phyloP scores from a whole-genome alignment of 148 eudicot genomes.

The Chenopodium berlandieri region DNA sequence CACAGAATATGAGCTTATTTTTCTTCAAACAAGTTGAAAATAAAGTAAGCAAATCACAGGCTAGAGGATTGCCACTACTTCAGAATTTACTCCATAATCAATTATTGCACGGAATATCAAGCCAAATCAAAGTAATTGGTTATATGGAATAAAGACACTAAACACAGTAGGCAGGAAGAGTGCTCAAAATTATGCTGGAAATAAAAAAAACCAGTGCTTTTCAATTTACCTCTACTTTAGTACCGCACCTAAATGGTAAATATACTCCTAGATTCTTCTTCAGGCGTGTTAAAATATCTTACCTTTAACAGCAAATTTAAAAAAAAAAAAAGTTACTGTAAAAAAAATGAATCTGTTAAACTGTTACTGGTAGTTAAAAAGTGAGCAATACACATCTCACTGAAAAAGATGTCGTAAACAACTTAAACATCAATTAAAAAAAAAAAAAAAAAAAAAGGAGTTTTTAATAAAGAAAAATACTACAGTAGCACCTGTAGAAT shows the following conservation, averaged over 20 bases:
- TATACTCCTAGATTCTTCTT: constrained; percentile 4
- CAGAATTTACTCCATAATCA: background rate
- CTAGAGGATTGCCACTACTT: too few species aligned
- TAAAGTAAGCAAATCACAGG: too few species aligned
- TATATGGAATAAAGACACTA: background rate
- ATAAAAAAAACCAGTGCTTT: background rate
- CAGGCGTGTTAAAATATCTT: constrained; percentile 1
- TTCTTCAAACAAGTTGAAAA: too few species aligned
- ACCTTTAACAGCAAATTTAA: background rate
- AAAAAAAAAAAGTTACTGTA: background rate
- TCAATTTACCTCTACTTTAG: background rate
- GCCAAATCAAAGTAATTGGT: background rate
- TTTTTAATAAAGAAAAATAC: too few species aligned
- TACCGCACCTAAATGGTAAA: background rate
- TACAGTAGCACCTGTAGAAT: too few species aligned
- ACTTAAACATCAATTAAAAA: too few species aligned
- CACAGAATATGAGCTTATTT: too few species aligned
- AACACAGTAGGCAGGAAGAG: background rate
- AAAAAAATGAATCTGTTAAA: background rate
- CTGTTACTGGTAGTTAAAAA: constrained; percentile 16
- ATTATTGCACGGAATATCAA: background rate
- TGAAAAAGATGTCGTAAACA: background rate
- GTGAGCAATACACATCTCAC: background rate
- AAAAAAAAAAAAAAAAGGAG: too few species aligned
- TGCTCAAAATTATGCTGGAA: constrained; percentile 7